Conservation (phyloP, 176 grass and related monocot species). For the Musa beccarii region DNA sequence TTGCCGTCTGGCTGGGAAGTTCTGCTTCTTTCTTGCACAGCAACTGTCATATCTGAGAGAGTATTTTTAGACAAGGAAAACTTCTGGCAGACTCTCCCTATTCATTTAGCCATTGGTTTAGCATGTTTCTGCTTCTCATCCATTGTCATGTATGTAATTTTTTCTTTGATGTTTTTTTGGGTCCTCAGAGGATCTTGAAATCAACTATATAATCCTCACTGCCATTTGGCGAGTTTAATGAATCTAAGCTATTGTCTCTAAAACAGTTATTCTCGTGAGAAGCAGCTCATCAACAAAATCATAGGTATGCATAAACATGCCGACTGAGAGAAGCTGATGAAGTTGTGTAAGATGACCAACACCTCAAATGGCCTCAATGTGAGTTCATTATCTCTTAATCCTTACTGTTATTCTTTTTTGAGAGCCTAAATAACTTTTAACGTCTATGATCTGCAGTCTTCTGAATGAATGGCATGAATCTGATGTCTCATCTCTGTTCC, state of each 20-base stretch:
- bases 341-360: background rate
- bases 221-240: background rate
- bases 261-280: slow-evolving; percentile 68
- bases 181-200: background rate
- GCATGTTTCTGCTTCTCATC: slow-evolving; percentile 52
- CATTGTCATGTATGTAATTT: slow-evolving; percentile 59
- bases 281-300: slow-evolving; percentile 65
- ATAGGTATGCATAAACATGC: slow-evolving; percentile 29
- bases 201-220: background rate
- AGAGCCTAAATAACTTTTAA: too few relatives aligned
- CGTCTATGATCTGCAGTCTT: background rate
- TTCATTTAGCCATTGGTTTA: slow-evolving; percentile 63
- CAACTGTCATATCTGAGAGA: slow-evolving; percentile 63
- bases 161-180: background rate
- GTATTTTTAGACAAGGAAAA: slow-evolving; percentile 49
- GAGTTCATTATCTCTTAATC: background rate
- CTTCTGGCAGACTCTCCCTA: slow-evolving; percentile 71
- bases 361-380: background rate
- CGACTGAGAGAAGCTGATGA: slow-evolving; percentile 26
- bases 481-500: too few relatives aligned
- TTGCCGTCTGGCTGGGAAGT: slow-evolving; percentile 65
- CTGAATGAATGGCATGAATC: background rate
- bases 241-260: background rate
- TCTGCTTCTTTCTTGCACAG: slow-evolving; percentile 57
- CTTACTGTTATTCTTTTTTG: background rate